Evolutionary conservation across 1,284 basidiomycete species (phyloP), one percentile per base, ranked within the genome.

Genomic region (Puccinia sorghi): DNA sequence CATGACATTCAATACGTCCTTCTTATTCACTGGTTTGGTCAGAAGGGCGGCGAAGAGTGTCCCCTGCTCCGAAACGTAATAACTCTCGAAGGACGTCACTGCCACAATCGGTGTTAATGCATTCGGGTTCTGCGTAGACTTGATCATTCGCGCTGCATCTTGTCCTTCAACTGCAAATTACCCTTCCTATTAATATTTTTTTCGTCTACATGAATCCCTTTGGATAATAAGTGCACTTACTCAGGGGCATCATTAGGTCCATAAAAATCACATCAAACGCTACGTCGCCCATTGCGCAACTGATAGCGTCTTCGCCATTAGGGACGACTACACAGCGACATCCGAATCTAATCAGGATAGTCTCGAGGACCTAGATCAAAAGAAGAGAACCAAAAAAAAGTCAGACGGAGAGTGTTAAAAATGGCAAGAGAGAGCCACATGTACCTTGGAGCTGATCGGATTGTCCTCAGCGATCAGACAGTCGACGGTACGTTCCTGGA

Each of bases 391-490:
- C n/a, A 81, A 8, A 32, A 20, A 52, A 3, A 39, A 52, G 59
- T 37, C 32, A n/a, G 59, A 43, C 22, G 32, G 8, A 8, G 59
- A 15, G 22, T 20, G 27, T 15, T 37, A 17, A 43, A 20, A 76
- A 50, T 41, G 48, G 63, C n/a, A 56, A 2, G 6, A 48, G 22
- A 17, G 57, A 41, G 20, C 52, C 43, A 8, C n/a, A n/a, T n/a
- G n/a, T 20, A 37, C 43, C 94, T 96, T 74, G 92, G 93, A 0
- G 93, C 94, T 82, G 95, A 83, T 97, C 0, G 96, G 96, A 83
- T 99, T 99, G 84, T 98, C 94, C 84, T 99, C 97, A 0, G 95
- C 97, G 64, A 99, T 88, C 48, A 99, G 86, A 82, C 94, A 95
- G 25, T 93, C 94, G 73, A 98, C 90, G 22, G 90, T 83, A 46